Conservation (phyloP, 768 basidiomycete species). For the Xerocomellus intermedius region DNA sequence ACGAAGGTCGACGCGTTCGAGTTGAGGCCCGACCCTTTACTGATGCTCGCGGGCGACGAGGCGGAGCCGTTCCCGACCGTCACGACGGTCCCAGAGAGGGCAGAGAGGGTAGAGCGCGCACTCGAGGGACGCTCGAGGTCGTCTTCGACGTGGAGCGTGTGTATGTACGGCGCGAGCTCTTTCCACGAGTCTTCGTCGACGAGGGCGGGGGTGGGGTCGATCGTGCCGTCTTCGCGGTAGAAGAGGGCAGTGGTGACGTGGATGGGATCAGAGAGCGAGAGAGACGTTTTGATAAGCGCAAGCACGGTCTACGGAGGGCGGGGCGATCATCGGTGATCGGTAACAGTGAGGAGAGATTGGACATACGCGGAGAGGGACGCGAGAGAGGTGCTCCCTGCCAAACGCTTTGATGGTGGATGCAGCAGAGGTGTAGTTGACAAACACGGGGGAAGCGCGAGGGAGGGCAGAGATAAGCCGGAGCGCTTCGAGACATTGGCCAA, state of each 20-base stretch:
- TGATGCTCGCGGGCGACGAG: not conserved
- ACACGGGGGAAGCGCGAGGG: constrained; percentile 29
- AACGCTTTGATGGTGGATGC: constrained; percentile 25
- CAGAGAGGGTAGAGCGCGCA: constrained; percentile 9
- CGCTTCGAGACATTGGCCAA: constrained; percentile 34
- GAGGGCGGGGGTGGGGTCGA: constrained; percentile 22
- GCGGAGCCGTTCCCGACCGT: not conserved
- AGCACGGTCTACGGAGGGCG: constrained; percentile 23
- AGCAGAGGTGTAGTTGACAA: constrained; percentile 21
- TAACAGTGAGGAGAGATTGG: no score
- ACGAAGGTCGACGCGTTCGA: constrained; percentile 27
- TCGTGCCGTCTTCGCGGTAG: constrained; percentile 24
- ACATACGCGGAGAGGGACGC: constrained; percentile 33
- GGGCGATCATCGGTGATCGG: no score
- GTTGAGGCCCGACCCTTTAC: constrained; percentile 14
- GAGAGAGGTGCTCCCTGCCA: constrained; percentile 31
- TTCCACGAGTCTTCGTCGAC: constrained; percentile 35
- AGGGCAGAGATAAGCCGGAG: constrained; percentile 32
- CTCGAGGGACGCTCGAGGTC: constrained; percentile 19
- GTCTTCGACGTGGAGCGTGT: constrained; percentile 20
- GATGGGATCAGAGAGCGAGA: constrained; percentile 20
- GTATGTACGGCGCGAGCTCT: constrained; percentile 31
- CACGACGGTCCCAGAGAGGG: not conserved
- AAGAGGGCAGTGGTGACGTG: constrained; percentile 25
- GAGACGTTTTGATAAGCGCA: constrained; percentile 22